Conservation (phyloP, 192 early-diverging fungal species). For the Phycomyces nitens region DNA sequence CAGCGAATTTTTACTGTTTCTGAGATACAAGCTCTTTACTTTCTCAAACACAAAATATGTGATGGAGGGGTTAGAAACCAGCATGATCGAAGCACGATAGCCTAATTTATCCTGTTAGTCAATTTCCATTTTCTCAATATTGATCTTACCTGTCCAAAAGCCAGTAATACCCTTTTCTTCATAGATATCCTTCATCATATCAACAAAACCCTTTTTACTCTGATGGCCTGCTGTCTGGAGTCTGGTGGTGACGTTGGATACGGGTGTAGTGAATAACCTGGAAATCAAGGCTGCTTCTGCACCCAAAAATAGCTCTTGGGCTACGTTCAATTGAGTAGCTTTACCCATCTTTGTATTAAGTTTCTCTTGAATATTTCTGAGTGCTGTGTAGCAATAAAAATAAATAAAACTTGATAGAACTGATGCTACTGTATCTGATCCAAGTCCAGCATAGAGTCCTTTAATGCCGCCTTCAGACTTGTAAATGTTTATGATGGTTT, state of each 20-base stretch:
- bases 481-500: conserved; percentile 20
- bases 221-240: conserved; percentile 36
- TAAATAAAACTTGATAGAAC: conserved; percentile 49
- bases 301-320: conserved; percentile 49
- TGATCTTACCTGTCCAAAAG: conserved; percentile 41
- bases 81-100: conserved; percentile 44
- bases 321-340: conserved; percentile 31
- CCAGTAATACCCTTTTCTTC: conserved; percentile 43
- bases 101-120: conserved; percentile 14
- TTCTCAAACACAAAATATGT: conserved; percentile 52
- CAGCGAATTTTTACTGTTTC: conserved; percentile 20
- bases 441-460: conserved; percentile 43
- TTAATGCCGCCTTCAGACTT: conserved; percentile 38
- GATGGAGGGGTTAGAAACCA: conserved; percentile 49
- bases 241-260: conserved; percentile 47
- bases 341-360: conserved; percentile 27
- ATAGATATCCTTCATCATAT: conserved; percentile 35
- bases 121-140: neutral
- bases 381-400: conserved; percentile 46
- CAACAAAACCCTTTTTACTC: conserved; percentile 22
- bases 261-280: conserved; percentile 47
- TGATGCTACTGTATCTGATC: conserved; percentile 46
- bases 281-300: conserved; percentile 48
- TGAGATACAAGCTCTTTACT: conserved; percentile 29
- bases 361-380: conserved; percentile 43